A percentile compares a stretch with the other conserved stretches of the same genome.
Evolutionary conservation across 345 rosid species (phyloP).

Genomic region (Mercurialis annua): DNA sequence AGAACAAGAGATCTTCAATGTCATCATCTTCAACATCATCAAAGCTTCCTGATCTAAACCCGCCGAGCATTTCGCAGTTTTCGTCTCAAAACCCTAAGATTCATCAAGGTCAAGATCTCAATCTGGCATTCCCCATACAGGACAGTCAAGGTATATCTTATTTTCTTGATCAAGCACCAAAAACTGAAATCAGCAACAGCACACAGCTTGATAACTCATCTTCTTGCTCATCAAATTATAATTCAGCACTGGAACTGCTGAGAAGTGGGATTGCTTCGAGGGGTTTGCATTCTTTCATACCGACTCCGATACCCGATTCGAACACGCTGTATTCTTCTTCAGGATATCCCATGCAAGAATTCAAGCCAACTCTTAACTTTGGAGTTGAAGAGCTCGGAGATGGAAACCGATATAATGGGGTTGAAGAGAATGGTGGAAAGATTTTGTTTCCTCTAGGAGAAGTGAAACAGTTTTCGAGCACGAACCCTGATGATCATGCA

Average conservation of each 20-base stretch:
- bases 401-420: slow-evolving; percentile 33
- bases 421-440: slow-evolving; percentile 41
- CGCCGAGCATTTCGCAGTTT: slow-evolving; percentile 37
- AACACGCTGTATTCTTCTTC: slow-evolving; percentile 32
- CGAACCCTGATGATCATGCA: slow-evolving; percentile 20
- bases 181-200: slow-evolving; percentile 20
- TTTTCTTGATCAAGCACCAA: slow-evolving; percentile 23
- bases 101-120: slow-evolving; percentile 45
- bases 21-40: slow-evolving; percentile 19
- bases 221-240: slow-evolving; percentile 18
- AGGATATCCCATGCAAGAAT: slow-evolving; percentile 43
- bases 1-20: slow-evolving; percentile 41
- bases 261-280: slow-evolving; percentile 39
- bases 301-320: slow-evolving; percentile 35
- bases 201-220: slow-evolving; percentile 16
- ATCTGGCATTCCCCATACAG: slow-evolving; percentile 40
- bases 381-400: slow-evolving; percentile 42
- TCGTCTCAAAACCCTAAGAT: slow-evolving; percentile 39
- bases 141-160: slow-evolving; percentile 31
- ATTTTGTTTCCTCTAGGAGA: slow-evolving; percentile 47
- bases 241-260: slow-evolving; percentile 46
- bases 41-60: slow-evolving; percentile 52
- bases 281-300: slow-evolving; percentile 38
- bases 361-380: slow-evolving; percentile 45
- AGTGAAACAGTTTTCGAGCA: slow-evolving; percentile 29